Conservation (phyloP, 768 basidiomycete species). For the Suillus variegatus region DNA sequence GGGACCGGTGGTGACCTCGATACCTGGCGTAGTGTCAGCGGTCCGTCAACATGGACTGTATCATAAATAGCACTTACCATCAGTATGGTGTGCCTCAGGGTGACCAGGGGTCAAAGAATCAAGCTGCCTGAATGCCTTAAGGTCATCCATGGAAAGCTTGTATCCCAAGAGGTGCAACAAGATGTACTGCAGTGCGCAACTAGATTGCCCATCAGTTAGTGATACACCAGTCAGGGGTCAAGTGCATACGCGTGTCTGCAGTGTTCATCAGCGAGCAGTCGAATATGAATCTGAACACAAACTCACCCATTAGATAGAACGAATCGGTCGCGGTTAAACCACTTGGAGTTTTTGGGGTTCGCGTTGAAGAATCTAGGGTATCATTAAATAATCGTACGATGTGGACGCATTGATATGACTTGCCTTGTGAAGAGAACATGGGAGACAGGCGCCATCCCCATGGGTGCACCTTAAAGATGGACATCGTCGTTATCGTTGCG, state of each 20-base stretch:
- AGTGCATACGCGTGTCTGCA: slow-evolving; percentile 71
- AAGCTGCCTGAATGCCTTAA: slow-evolving; percentile 91
- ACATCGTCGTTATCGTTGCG: slow-evolving; percentile 7
- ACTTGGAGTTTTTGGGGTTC: slow-evolving; percentile 87
- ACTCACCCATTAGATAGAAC: slow-evolving; percentile 93
- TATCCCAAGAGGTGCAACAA: slow-evolving; percentile 91
- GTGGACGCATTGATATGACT: background rate
- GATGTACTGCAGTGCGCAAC: slow-evolving; percentile 93
- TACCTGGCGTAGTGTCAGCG: slow-evolving; percentile 40
- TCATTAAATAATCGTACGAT: slow-evolving; percentile 2
- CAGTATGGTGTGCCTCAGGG: slow-evolving; percentile 76
- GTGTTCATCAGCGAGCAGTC: slow-evolving; percentile 15
- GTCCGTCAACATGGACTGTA: slow-evolving; percentile 4
- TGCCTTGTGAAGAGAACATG: slow-evolving; percentile 81
- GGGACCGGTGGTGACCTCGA: slow-evolving; percentile 95
- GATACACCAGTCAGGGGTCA: slow-evolving; percentile 2
- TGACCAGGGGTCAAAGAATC: slow-evolving; percentile 92
- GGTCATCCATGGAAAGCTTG: slow-evolving; percentile 88
- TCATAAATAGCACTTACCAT: slow-evolving; percentile 39
- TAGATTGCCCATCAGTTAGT: slow-evolving; percentile 31
- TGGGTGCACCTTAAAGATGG: slow-evolving; percentile 69
- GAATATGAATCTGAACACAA: background rate
- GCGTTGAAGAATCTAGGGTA: slow-evolving; percentile 74
- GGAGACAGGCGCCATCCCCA: slow-evolving; percentile 89
- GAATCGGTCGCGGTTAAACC: slow-evolving; percentile 97